Conservation (phyloP, 352 stramenopile species). For the Pythium coloratum region DNA sequence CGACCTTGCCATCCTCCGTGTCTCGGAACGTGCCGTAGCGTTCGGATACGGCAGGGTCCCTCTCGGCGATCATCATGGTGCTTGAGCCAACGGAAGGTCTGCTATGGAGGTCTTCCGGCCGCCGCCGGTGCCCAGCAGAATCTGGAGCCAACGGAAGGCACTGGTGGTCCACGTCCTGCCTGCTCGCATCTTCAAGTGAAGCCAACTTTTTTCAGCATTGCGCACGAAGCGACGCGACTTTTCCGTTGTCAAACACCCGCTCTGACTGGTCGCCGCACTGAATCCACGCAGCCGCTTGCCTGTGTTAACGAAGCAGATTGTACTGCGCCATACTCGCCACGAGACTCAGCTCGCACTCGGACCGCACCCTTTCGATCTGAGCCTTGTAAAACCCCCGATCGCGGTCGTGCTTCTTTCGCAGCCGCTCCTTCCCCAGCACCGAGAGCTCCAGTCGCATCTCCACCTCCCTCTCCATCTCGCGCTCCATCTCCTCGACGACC, state of each 20-base stretch:
- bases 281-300: not conserved
- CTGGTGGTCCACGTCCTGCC: not conserved
- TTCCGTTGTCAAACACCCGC: not conserved
- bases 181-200: not conserved
- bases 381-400: slow-evolving; percentile 53
- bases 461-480: slow-evolving; percentile 62
- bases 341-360: slow-evolving; percentile 69
- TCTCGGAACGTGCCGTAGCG: slow-evolving; percentile 32
- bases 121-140: not conserved
- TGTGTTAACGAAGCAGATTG: slow-evolving; percentile 64
- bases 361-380: slow-evolving; percentile 62
- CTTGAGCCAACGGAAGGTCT: not conserved
- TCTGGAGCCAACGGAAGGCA: not conserved
- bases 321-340: slow-evolving; percentile 59
- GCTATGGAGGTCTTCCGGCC: not conserved
- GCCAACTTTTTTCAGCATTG: not conserved
- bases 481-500: slow-evolving; percentile 59
- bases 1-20: slow-evolving; percentile 3
- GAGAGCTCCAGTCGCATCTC: slow-evolving; percentile 50
- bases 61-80: slow-evolving; percentile 11
- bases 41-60: slow-evolving; percentile 21
- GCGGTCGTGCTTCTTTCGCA: slow-evolving; percentile 50
- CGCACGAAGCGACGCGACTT: slow-evolving; percentile 9
- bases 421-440: slow-evolving; percentile 38
- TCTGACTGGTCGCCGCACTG: not conserved